Conservation (phyloP, 2,329 filamentous ascomycete species). For the Trichoderma brevicompactum region DNA sequence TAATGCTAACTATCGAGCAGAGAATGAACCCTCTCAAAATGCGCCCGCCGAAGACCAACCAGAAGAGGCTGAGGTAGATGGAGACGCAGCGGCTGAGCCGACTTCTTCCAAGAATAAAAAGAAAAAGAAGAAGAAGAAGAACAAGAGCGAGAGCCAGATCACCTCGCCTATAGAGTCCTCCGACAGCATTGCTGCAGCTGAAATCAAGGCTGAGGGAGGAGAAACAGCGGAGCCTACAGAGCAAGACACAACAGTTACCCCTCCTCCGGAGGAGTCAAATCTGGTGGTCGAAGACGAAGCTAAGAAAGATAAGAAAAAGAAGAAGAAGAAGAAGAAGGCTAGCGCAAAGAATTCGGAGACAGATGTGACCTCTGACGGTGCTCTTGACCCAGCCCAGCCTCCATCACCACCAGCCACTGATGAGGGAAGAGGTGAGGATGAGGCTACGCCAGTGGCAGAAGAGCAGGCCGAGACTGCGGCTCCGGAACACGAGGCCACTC, state of each 20-base stretch:
- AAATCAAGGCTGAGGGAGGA: constrained; percentile 20
- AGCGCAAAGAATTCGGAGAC: constrained; percentile 24
- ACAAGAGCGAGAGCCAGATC: constrained; percentile 32
- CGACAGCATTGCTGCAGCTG: constrained; percentile 17
- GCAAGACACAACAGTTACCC: constrained; percentile 27
- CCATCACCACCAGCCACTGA: constrained; percentile 25
- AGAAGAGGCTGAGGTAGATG: constrained; percentile 25
- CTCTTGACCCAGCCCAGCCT: constrained; percentile 26
- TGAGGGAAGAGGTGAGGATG: constrained; percentile 23
- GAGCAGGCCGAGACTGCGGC: constrained; percentile 14
- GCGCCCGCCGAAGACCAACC: constrained; percentile 25
- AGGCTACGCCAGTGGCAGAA: constrained; percentile 16
- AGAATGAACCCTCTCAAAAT: constrained; percentile 14
- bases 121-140: constrained; percentile 34
- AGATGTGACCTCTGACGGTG: constrained; percentile 24
- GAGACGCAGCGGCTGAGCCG: constrained; percentile 18
- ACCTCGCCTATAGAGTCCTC: constrained; percentile 21
- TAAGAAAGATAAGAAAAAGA: constrained; percentile 30
- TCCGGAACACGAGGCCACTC: constrained; percentile 7
- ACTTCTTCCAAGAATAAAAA: constrained; percentile 30
- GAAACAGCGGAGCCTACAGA: constrained; percentile 13
- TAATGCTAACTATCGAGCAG: constrained; percentile 13
- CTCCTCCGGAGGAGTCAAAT: constrained; percentile 24
- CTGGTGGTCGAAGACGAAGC: constrained; percentile 25
- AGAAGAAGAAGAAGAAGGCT: constrained; percentile 31